Conservation (phyloP, 495 filamentous ascomycete genomes). For the Xylaria grammica region DNA sequence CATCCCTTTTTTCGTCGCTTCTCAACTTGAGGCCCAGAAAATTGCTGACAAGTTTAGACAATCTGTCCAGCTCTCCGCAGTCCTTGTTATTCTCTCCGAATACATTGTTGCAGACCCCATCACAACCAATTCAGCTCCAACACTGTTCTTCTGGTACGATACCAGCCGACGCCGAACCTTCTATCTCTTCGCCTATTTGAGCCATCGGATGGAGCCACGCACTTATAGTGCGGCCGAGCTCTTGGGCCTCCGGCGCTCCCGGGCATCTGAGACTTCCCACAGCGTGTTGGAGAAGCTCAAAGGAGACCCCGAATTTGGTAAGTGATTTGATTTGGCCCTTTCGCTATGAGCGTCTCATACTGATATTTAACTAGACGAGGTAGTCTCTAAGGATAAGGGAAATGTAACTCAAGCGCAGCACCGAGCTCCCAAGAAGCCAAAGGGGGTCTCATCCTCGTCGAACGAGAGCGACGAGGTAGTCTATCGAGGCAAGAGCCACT, state of each 20-base stretch:
- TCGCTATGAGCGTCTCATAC: background rate
- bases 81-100: slow-evolving; percentile 31
- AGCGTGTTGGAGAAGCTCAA: slow-evolving; percentile 27
- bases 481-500: slow-evolving; percentile 31
- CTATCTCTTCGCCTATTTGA: slow-evolving; percentile 40
- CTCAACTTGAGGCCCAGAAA: slow-evolving; percentile 44
- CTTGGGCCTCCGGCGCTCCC: slow-evolving; percentile 32
- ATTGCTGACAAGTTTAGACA: slow-evolving; percentile 31
- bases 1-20: slow-evolving; percentile 35
- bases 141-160: slow-evolving; percentile 39
- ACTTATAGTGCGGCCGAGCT: slow-evolving; percentile 47
- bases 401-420: slow-evolving; percentile 15
- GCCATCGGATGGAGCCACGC: slow-evolving; percentile 39
- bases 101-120: slow-evolving; percentile 22
- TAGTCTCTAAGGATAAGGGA: slow-evolving; percentile 24
- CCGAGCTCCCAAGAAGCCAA: slow-evolving; percentile 24
- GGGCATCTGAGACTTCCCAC: background rate
- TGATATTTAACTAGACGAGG: slow-evolving; percentile 24
- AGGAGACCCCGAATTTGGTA: slow-evolving; percentile 43
- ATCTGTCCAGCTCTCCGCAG: slow-evolving; percentile 28
- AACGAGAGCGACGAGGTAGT: slow-evolving; percentile 29
- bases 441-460: slow-evolving; percentile 31
- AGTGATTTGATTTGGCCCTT: slow-evolving; percentile 5
- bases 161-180: slow-evolving; percentile 33
- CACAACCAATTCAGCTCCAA: slow-evolving; percentile 25